Base-by-base conservation (phyloP, 2,329 filamentous ascomycete genomes). In the Cercospora sp. region DNA sequence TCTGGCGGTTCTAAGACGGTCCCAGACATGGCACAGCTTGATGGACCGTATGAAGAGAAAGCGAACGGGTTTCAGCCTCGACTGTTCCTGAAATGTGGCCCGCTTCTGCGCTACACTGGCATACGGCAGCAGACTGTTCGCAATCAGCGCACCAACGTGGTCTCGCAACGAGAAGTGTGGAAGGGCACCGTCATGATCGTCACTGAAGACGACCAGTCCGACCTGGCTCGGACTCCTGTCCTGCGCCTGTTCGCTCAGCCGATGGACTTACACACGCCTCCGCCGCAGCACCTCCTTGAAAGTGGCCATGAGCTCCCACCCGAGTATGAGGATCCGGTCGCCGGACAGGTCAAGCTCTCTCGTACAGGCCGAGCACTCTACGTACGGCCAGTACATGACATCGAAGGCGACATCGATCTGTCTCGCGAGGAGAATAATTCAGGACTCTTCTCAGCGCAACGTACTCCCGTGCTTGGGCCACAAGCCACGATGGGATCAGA, bases 141-240 rank as follows among this genome's bases (percentile, higher is more conserved):
- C 12, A 67, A 69, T 18, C 77, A 81, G 34, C 79, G 78, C 32
- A 78, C 76, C 66, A 60, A 58, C 16, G 74, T 77, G 61, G 79
- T 79, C 0, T 72, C 75, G 10, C 89, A 92, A 53, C 87, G 88
- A 62, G 92, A 97, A 74, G 89, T 94, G 21, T 99, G 95, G 95
- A 88, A 94, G 78, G 95, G 95, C 5, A 96, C 89, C 69, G 86
- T 98, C 66, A 93, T 99, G 92, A 97, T 99, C 74, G 93, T 99
- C 24, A 98, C 95, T 0, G 86, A 89, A 63, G 94, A 99, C 76
- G 86, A 88, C 1, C 87, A 90, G 49, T 98, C 94, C 2, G 91
- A 90, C 0, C 97, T 97, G 76, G 89, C 92, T 59, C 86, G 86
- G n/a, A 79, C 82, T 0, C 95, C 95, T 3, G 91, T 87, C 0